Evolutionary conservation across 1,284 basidiomycete genomes (phyloP).

Genomic region (Papiliotrema laurentii): DNA sequence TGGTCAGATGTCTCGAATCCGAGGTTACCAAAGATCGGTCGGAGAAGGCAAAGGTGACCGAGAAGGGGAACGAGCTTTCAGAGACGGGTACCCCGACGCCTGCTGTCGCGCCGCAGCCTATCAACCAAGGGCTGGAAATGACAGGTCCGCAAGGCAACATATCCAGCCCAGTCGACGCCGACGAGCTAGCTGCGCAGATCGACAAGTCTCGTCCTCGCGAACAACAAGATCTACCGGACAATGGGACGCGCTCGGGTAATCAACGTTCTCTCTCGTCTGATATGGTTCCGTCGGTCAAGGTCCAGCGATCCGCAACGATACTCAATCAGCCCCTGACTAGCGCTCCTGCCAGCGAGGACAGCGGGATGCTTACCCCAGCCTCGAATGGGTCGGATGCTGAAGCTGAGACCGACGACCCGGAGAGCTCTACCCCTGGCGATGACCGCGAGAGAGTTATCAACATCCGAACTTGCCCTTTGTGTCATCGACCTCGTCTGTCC

Average conservation of each 20-base stretch:
- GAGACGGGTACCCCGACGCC: conserved; percentile 21
- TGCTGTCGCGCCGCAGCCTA: conserved; percentile 26
- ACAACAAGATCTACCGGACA: not conserved
- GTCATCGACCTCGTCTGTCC: conserved; percentile 78
- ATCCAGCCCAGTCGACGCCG: conserved; percentile 28
- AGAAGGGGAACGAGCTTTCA: conserved; percentile 4
- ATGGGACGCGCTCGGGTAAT: conserved; percentile 24
- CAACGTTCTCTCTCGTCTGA: conserved; percentile 9
- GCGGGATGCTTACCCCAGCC: conserved; percentile 13
- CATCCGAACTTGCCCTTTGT: conserved; percentile 88
- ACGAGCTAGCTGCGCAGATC: conserved; percentile 35
- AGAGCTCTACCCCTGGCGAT: conserved; percentile 47
- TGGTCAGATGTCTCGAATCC: conserved; percentile 68
- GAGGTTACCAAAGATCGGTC: conserved; percentile 67
- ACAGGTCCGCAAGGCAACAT: conserved; percentile 29
- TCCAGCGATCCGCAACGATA: conserved; percentile 20
- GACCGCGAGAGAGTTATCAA: conserved; percentile 87
- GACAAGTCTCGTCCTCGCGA: conserved; percentile 19
- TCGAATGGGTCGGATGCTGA: conserved; percentile 42
- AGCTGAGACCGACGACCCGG: conserved; percentile 47
- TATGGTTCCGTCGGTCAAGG: conserved; percentile 27
- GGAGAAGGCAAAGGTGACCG: conserved; percentile 57
- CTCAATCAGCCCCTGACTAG: conserved; percentile 9
- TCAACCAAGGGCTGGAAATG: conserved; percentile 26
- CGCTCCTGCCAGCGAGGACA: conserved; percentile 1